These are phyloP conservation scores for Alternaria sp. DNA, from an alignment of 2,329 filamentous ascomycete genomes.

Conservation along the genomic window DNA sequence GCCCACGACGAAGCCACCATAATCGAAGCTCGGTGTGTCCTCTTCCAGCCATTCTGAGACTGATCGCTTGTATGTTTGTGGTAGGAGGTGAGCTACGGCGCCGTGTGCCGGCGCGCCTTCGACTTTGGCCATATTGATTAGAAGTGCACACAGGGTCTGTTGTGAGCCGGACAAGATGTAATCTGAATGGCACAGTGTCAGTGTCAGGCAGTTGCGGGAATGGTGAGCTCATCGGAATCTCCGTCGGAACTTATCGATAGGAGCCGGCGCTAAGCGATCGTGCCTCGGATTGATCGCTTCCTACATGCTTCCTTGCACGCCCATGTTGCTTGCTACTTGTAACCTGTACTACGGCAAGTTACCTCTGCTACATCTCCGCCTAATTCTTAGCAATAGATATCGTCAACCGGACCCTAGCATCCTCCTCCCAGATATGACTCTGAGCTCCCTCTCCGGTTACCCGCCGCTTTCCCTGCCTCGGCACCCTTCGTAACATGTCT, in stretches of 20 bases:
- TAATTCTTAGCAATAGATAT: neutral
- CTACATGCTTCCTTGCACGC: neutral
- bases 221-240: slow-evolving; percentile 19
- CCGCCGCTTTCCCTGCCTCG: neutral
- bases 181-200: neutral
- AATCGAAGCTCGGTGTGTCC: slow-evolving; percentile 96
- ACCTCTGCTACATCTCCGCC: neutral
- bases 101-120: slow-evolving; percentile 67
- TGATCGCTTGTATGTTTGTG: slow-evolving; percentile 81
- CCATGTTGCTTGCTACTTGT: neutral
- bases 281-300: slow-evolving; percentile 14
- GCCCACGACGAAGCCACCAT: slow-evolving; percentile 95
- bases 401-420: neutral
- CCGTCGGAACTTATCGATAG: slow-evolving; percentile 18
- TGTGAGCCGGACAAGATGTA: neutral
- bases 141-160: neutral
- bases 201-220: slow-evolving; percentile 3
- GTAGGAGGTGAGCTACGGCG: slow-evolving; percentile 76
- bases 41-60: slow-evolving; percentile 90
- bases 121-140: slow-evolving; percentile 24
- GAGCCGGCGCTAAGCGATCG: slow-evolving; percentile 32
- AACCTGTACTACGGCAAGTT: neutral
- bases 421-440: neutral
- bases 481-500: neutral
- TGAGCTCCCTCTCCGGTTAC: neutral